phyloP scores from a whole-genome alignment of 2,329 filamentous ascomycete species.

The Zymoseptoria ardabiliae region DNA sequence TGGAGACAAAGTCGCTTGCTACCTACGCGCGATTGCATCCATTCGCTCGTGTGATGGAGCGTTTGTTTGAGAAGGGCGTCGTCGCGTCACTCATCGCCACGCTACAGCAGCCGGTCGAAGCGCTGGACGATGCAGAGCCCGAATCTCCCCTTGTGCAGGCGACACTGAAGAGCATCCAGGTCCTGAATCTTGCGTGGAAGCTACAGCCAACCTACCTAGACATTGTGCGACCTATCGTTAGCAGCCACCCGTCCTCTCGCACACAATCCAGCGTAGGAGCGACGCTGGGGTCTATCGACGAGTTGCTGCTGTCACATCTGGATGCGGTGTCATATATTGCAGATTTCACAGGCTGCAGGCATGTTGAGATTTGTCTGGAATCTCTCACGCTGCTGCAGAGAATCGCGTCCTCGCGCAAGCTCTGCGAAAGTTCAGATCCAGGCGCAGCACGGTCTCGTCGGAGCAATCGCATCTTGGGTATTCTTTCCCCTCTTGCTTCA shows the following conservation, averaged over 20 bases:
- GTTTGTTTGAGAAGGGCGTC: slow-evolving; percentile 92
- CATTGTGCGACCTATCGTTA: slow-evolving; percentile 73
- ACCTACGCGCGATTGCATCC: slow-evolving; percentile 83
- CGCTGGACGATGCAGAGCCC: slow-evolving; percentile 63
- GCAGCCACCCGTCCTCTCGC: slow-evolving; percentile 52
- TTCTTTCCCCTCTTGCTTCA: slow-evolving; percentile 36
- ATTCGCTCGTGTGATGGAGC: slow-evolving; percentile 92
- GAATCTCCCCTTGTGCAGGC: slow-evolving; percentile 77
- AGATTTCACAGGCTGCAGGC: slow-evolving; percentile 76
- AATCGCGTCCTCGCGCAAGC: slow-evolving; percentile 73
- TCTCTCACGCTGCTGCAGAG: slow-evolving; percentile 79
- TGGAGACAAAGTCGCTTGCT: slow-evolving; percentile 65
- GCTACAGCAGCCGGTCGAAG: slow-evolving; percentile 66
- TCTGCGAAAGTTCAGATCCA: slow-evolving; percentile 62
- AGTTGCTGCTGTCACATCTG: slow-evolving; percentile 77
- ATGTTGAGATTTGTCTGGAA: slow-evolving; percentile 70
- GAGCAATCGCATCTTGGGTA: slow-evolving; percentile 25
- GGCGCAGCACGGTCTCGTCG: slow-evolving; percentile 43
- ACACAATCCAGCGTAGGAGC: slow-evolving; percentile 61
- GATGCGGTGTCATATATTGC: slow-evolving; percentile 74
- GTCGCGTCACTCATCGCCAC: slow-evolving; percentile 70
- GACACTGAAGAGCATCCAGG: slow-evolving; percentile 71
- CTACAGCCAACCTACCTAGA: slow-evolving; percentile 88
- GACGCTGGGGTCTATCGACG: slow-evolving; percentile 82
- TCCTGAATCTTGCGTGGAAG: slow-evolving; percentile 75